A percentile compares a stretch with the other conserved stretches of the same genome.
Evolutionary conservation across 2,329 filamentous ascomycete species (phyloP).

Genomic region (Huntiella bhutanensis): DNA sequence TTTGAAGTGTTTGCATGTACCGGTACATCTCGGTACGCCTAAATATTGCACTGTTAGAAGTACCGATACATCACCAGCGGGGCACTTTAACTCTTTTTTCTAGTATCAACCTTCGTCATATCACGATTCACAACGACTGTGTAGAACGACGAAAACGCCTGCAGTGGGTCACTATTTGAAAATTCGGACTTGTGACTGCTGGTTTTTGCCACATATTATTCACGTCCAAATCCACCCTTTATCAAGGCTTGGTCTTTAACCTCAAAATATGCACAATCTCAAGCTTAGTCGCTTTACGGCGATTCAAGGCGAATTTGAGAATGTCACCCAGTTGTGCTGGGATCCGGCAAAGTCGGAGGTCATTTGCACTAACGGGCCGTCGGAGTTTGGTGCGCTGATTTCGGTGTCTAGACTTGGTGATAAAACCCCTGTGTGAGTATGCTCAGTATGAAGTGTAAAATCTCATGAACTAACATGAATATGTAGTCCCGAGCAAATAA

Average conservation of each 20-base stretch:
- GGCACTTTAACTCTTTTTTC: slow-evolving; percentile 2
- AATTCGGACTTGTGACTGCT: not conserved
- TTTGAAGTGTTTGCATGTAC: slow-evolving; percentile 5
- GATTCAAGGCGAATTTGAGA: slow-evolving; percentile 33
- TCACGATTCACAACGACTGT: not conserved
- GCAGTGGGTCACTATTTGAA: not conserved
- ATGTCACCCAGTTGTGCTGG: slow-evolving; percentile 67
- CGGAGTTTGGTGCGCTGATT: slow-evolving; percentile 46
- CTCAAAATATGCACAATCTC: slow-evolving; percentile 60
- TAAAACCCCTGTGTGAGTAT: slow-evolving; percentile 17
- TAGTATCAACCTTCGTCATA: not conserved
- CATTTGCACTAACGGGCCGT: slow-evolving; percentile 72
- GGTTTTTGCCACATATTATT: not conserved
- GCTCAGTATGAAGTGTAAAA: too few relatives aligned
- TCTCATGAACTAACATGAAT: too few relatives aligned
- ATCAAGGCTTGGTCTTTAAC: not conserved
- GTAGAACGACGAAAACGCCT: too few relatives aligned
- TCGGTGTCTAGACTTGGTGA: slow-evolving; percentile 43
- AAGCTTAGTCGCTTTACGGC: slow-evolving; percentile 54
- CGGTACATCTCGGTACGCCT: not conserved
- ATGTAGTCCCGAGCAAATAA: slow-evolving; percentile 27
- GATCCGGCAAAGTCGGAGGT: slow-evolving; percentile 60
- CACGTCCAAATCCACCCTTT: not conserved
- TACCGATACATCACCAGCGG: slow-evolving; percentile 2
- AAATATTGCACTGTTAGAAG: not conserved